Evolutionary conservation across 129 eudicot species (phyloP), one percentile per base, ranked within the genome.

Genomic region (Artemisia argyi): DNA sequence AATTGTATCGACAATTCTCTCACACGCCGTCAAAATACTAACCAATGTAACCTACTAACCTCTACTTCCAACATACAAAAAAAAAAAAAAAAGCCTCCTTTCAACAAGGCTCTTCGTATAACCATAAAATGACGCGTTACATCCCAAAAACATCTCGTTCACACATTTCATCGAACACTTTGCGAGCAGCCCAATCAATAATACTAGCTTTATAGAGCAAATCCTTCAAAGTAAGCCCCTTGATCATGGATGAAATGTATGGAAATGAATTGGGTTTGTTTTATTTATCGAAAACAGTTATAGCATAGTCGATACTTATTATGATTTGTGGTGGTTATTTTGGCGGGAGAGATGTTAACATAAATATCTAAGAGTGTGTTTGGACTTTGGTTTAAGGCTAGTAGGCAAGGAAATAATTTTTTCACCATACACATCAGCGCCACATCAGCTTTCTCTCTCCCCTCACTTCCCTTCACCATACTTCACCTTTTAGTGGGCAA

Each of bases 101-200:
- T 81, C 76, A 76, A 72, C 72, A n/a, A n/a, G n/a, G 9, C 72
- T 71, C 72, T 66, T 66, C 7, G 82, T 75, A 66, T 81, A 84
- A 11, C 96, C 92, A 18, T 79, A 69, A 72, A 84, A 71, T 76
- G 87, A 70, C 13, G 85, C 81, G 16, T 82, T 84, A 90, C 93
- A 86, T 19, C 80, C n/a, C 68, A n/a, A 70, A 79, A 7, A 82
- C 79, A 73, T 75, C 80, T 62, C 79, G 81, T 24, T 65, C 61
- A 55, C 70, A 15, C 88, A 87, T 77, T 68, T 46, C 77, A 80
- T 86, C 86, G 51, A 87, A 87, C 72, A 78, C 71, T 65, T 7
- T 69, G 26, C 70, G 78, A 2, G 88, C 96, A 17, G 61, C 71
- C 46, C n/a, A n/a, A n/a, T n/a, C 68, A 69, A 76, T n/a, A 7